Evolutionary conservation across 495 filamentous ascomycete genomes (phyloP).

Genomic region (Penicillium tannophilum): DNA sequence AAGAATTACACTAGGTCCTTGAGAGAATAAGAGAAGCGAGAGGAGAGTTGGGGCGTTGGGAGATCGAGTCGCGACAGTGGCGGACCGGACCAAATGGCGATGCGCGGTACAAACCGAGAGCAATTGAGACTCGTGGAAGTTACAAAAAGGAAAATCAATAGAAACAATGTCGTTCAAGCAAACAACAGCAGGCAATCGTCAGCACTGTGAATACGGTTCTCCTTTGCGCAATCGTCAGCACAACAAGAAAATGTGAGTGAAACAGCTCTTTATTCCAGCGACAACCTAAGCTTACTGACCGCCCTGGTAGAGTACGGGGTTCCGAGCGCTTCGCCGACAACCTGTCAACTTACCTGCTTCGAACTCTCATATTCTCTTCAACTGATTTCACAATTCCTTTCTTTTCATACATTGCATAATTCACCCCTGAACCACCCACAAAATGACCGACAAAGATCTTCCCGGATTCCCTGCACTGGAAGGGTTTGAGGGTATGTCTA

Average conservation of each 20-base stretch:
- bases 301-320: constrained; percentile 32
- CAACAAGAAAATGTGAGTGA: constrained; percentile 12
- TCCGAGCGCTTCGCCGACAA: constrained; percentile 29
- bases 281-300: constrained; percentile 30
- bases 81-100: background rate
- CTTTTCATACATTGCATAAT: background rate
- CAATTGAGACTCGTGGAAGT: constrained; percentile 5
- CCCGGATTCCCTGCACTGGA: constrained; percentile 88
- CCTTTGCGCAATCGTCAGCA: background rate
- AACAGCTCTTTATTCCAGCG: constrained; percentile 19
- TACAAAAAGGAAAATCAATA: background rate
- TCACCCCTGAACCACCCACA: constrained; percentile 13
- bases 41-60: background rate
- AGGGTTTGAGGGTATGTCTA: constrained; percentile 81
- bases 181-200: background rate
- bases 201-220: background rate
- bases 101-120: constrained; percentile 6
- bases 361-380: constrained; percentile 15
- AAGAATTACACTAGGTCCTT: background rate
- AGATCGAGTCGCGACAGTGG: constrained; percentile 1
- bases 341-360: constrained; percentile 27
- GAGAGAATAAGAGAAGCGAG: background rate
- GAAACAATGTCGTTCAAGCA: background rate
- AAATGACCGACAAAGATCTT: constrained; percentile 74
- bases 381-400: constrained; percentile 5